phyloP scores from a whole-genome alignment of 2,329 filamentous ascomycete species.

The Sordariomycetes sp. region DNA sequence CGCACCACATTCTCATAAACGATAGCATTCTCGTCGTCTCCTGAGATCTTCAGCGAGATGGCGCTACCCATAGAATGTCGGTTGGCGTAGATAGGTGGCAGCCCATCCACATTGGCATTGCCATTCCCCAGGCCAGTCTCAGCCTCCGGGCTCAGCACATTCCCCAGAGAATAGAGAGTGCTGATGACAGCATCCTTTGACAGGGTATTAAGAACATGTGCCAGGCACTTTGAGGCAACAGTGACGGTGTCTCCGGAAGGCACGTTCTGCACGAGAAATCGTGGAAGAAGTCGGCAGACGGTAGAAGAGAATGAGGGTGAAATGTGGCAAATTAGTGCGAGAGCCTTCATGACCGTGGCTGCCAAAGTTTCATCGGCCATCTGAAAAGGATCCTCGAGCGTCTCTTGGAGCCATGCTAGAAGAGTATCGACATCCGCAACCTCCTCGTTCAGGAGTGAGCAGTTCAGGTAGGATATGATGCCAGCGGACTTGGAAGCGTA shows the following conservation, averaged over 20 bases:
- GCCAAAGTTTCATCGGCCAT: conserved; percentile 75
- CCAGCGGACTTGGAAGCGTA: conserved; percentile 79
- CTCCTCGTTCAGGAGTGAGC: conserved; percentile 72
- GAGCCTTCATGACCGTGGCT: conserved; percentile 66
- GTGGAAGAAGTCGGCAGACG: conserved; percentile 70
- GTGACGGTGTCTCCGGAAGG: conserved; percentile 60
- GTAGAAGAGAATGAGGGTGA: conserved; percentile 64
- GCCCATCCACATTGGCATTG: conserved; percentile 23
- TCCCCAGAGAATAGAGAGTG: conserved; percentile 92
- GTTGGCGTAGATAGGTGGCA: conserved; percentile 38
- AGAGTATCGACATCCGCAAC: conserved; percentile 70
- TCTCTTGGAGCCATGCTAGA: conserved; percentile 77
- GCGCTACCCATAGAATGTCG: conserved; percentile 61
- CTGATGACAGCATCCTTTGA: conserved; percentile 93
- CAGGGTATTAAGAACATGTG: conserved; percentile 69
- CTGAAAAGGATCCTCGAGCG: conserved; percentile 67
- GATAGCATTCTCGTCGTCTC: conserved; percentile 68
- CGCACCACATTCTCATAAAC: conserved; percentile 88
- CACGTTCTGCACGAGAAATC: conserved; percentile 79
- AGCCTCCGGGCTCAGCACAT: conserved; percentile 72
- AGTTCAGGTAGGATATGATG: conserved; percentile 77
- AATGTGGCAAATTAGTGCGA: conserved; percentile 72
- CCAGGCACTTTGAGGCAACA: conserved; percentile 76
- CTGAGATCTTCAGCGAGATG: conserved; percentile 66
- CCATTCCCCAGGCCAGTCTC: conserved; percentile 43